These are phyloP conservation scores for Leccinum variabile DNA, from an alignment of 1,284 basidiomycete genomes.

Conservation along the genomic window DNA sequence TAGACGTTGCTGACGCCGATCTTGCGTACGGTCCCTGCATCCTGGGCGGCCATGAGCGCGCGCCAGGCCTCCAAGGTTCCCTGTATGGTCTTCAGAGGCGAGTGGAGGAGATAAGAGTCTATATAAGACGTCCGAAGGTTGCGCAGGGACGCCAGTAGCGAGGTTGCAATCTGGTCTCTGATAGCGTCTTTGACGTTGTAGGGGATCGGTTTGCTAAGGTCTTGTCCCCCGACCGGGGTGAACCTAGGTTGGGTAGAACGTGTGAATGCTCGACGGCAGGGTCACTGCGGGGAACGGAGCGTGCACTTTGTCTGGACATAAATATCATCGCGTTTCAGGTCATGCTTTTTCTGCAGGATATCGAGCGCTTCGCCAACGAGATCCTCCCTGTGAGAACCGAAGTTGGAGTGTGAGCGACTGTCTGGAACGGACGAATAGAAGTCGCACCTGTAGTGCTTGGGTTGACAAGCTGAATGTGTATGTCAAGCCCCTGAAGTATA, in stretches of 20 bases:
- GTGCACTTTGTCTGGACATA: slow-evolving; percentile 77
- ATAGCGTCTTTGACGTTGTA: slow-evolving; percentile 61
- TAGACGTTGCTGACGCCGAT: slow-evolving; percentile 82
- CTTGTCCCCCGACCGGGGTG: slow-evolving; percentile 72
- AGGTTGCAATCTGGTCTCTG: slow-evolving; percentile 59
- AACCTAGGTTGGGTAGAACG: slow-evolving; percentile 45
- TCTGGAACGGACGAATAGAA: background rate
- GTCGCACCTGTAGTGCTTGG: slow-evolving; percentile 68
- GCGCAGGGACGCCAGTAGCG: slow-evolving; percentile 61
- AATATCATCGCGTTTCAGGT: slow-evolving; percentile 59
- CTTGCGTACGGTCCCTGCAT: slow-evolving; percentile 57
- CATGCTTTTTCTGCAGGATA: slow-evolving; percentile 50
- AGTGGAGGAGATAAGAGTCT: slow-evolving; percentile 77
- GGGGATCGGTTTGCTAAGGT: slow-evolving; percentile 64
- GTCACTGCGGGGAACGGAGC: slow-evolving; percentile 6
- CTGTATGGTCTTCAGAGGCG: slow-evolving; percentile 58
- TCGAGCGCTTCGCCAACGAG: slow-evolving; percentile 72
- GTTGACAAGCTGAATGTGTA: slow-evolving; percentile 62
- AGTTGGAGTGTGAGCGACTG: background rate
- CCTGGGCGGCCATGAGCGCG: slow-evolving; percentile 57
- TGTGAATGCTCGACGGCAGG: slow-evolving; percentile 4
- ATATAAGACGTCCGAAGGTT: slow-evolving; percentile 71
- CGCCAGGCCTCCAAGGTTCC: slow-evolving; percentile 69
- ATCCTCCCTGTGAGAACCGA: slow-evolving; percentile 56
- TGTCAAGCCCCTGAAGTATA: slow-evolving; percentile 17